Evolutionary conservation across 1,284 basidiomycete genomes (phyloP).

Genomic region (Cystobasidium slooffiae): DNA sequence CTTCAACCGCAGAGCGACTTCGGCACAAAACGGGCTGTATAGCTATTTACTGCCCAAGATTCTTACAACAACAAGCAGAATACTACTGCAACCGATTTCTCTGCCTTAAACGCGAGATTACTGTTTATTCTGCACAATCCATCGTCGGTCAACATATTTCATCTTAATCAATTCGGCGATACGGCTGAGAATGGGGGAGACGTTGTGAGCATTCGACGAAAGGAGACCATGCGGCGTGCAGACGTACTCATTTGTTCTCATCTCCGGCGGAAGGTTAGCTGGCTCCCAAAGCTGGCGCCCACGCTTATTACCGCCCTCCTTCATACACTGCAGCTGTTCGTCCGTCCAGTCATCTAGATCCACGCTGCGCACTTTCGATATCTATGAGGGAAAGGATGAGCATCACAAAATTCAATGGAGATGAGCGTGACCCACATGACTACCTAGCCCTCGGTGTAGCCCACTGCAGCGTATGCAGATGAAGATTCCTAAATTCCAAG

Average conservation of each 20-base stretch:
- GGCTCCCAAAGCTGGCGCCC: slow-evolving; percentile 59
- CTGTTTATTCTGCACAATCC: not conserved
- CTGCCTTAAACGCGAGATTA: too few relatives aligned
- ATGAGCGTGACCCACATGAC: slow-evolving; percentile 62
- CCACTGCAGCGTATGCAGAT: slow-evolving; percentile 63
- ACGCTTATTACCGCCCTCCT: slow-evolving; percentile 58
- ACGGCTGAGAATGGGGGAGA: slow-evolving; percentile 45
- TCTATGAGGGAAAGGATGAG: not conserved
- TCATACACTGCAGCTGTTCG: slow-evolving; percentile 57
- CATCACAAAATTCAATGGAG: slow-evolving; percentile 55
- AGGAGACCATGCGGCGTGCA: not conserved
- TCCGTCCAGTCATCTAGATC: slow-evolving; percentile 56
- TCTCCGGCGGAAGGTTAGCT: slow-evolving; percentile 47
- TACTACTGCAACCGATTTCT: not conserved
- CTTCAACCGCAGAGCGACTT: not conserved
- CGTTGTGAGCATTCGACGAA: not conserved
- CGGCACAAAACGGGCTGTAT: not conserved
- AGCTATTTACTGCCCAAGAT: not conserved
- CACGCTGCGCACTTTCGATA: slow-evolving; percentile 6
- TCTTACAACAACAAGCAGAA: slow-evolving; percentile 17
- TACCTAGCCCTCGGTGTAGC: slow-evolving; percentile 61
- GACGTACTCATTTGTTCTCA: slow-evolving; percentile 56
- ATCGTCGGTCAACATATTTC: slow-evolving; percentile 59
- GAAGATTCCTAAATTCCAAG: slow-evolving; percentile 60
- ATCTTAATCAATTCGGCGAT: slow-evolving; percentile 56